Evolutionary conservation across 2,329 filamentous ascomycete species (phyloP).

Genomic region (Myriosclerotinia scirpicola): DNA sequence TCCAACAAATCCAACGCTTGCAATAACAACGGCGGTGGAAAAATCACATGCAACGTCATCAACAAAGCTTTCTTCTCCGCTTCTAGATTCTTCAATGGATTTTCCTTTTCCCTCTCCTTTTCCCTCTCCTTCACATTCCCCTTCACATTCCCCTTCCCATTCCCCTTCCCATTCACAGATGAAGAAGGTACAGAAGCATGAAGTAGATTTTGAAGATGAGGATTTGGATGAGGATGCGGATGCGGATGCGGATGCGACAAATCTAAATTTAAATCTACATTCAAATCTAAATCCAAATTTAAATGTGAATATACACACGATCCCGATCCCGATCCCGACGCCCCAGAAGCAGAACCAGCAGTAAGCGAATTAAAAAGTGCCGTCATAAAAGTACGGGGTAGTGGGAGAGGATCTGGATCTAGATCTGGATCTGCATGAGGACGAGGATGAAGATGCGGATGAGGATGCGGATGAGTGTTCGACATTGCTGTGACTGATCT

Average conservation of each 20-base stretch:
- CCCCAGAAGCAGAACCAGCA: slow-evolving; percentile 9
- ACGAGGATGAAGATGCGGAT: not conserved
- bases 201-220: not conserved
- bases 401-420: slow-evolving; percentile 31
- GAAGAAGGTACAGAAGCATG: too few relatives aligned
- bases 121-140: slow-evolving; percentile 6
- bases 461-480: not conserved
- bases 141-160: too few relatives aligned
- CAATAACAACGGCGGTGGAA: slow-evolving; percentile 71
- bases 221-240: not conserved
- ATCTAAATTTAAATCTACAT: too few relatives aligned
- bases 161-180: too few relatives aligned
- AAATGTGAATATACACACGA: too few relatives aligned
- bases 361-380: slow-evolving; percentile 36
- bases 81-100: slow-evolving; percentile 31
- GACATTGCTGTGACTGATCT: not conserved
- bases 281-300: not conserved
- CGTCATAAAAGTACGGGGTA: slow-evolving; percentile 36
- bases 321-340: not conserved
- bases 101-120: slow-evolving; percentile 22
- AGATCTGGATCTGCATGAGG: not conserved
- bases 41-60: slow-evolving; percentile 69
- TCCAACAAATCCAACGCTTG: slow-evolving; percentile 88
- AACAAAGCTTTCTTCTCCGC: slow-evolving; percentile 46
- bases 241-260: not conserved